These are phyloP conservation scores for Trichothecium roseum DNA, from an alignment of 2,329 filamentous ascomycete species.

Conservation along the genomic window DNA sequence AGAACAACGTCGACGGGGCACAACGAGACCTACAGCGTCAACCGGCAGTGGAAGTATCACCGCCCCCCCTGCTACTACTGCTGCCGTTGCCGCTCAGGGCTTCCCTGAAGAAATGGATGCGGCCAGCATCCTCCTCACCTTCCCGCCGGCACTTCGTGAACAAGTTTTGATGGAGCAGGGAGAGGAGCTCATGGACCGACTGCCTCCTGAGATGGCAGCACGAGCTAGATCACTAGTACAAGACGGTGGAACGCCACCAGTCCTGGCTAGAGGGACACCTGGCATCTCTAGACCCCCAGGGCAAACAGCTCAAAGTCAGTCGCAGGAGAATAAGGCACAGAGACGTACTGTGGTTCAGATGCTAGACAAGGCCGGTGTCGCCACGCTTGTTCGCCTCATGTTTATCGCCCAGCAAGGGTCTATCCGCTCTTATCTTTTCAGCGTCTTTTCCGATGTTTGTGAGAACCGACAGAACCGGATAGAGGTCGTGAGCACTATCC, in stretches of 20 bases:
- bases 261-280: constrained; percentile 5
- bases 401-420: constrained; percentile 90
- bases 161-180: constrained; percentile 87
- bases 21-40: constrained; percentile 10
- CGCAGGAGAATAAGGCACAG: constrained; percentile 50
- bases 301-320: neutral
- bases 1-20: constrained; percentile 67
- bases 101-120: constrained; percentile 71
- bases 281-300: constrained; percentile 11
- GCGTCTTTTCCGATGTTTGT: constrained; percentile 82
- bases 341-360: constrained; percentile 85
- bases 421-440: constrained; percentile 72
- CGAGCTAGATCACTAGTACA: constrained; percentile 62
- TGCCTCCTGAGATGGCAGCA: constrained; percentile 77
- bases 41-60: constrained; percentile 4
- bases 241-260: constrained; percentile 27
- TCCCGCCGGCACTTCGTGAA: constrained; percentile 75
- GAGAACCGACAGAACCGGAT: constrained; percentile 94
- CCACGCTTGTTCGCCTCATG: constrained; percentile 95
- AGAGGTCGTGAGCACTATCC: constrained; percentile 83
- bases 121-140: constrained; percentile 82
- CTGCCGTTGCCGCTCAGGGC: neutral
- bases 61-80: constrained; percentile 1
- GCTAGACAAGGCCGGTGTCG: constrained; percentile 90
- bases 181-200: constrained; percentile 70